Conservation (phyloP, 371 early-diverging fungal species). For the Lichtheimia hyalospora region DNA sequence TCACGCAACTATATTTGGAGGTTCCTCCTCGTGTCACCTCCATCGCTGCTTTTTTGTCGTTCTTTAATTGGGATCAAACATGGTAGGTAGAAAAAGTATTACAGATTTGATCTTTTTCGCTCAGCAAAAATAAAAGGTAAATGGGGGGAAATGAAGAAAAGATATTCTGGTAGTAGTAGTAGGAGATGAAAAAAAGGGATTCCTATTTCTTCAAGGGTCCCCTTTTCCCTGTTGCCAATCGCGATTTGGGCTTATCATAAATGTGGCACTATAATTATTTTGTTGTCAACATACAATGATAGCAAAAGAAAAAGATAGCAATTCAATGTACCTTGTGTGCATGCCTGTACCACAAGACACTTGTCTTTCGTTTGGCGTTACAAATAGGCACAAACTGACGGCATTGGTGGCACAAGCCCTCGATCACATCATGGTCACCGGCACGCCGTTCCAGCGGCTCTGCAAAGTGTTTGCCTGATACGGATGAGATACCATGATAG, state of each 20-base stretch:
- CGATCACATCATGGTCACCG: constrained; percentile 53
- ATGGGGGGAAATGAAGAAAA: background rate
- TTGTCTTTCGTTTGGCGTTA: constrained; percentile 68
- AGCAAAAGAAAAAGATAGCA: background rate
- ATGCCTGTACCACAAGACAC: constrained; percentile 81
- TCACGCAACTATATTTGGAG: background rate
- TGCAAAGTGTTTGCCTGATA: constrained; percentile 74
- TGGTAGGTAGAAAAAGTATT: too few relatives aligned
- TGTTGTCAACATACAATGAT: background rate
- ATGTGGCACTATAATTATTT: constrained; percentile 18
- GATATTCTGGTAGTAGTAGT: background rate
- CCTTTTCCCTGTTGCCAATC: background rate
- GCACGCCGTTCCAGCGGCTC: constrained; percentile 66
- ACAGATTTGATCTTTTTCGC: too few relatives aligned
- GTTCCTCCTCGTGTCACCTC: too few relatives aligned
- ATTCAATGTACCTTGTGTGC: constrained; percentile 62
- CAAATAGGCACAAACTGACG: constrained; percentile 73
- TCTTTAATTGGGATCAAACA: too few relatives aligned
- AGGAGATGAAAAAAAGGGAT: too few relatives aligned
- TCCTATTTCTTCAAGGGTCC: too few relatives aligned
- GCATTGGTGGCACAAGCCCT: constrained; percentile 84
- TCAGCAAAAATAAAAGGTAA: background rate
- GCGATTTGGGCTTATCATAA: constrained; percentile 34
- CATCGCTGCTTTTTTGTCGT: too few relatives aligned
- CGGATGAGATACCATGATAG: constrained; percentile 79